A percentile compares a stretch with the other conserved stretches of the same genome.
These are phyloP conservation scores for Geosmithia morbida DNA, from an alignment of 2,329 filamentous ascomycete genomes.

Conservation along the genomic window DNA sequence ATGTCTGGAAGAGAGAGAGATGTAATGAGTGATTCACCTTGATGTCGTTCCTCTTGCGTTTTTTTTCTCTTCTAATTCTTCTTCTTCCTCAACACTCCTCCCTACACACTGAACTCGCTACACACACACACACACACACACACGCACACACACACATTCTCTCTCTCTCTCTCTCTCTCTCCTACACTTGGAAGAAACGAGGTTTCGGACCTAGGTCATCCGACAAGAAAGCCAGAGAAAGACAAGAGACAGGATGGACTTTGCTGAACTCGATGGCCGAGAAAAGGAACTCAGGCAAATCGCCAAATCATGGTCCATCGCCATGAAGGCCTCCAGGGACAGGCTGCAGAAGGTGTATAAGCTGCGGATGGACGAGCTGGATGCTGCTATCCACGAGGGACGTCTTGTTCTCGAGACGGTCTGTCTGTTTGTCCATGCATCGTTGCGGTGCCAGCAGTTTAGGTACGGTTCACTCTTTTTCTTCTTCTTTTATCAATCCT, in stretches of 20 bases:
- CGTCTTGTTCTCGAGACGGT: constrained; percentile 21
- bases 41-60: too few species aligned
- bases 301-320: constrained; percentile 21
- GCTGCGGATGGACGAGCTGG: constrained; percentile 16
- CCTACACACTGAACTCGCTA: too few species aligned
- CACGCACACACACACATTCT: too few species aligned
- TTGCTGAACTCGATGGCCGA: constrained; percentile 1
- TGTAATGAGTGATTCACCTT: too few species aligned
- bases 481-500: neutral
- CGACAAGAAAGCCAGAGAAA: too few species aligned
- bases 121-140: too few species aligned
- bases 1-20: too few species aligned
- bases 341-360: constrained; percentile 16
- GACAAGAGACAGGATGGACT: neutral
- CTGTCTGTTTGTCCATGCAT: constrained; percentile 23
- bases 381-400: constrained; percentile 16
- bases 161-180: too few species aligned
- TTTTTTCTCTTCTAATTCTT: neutral
- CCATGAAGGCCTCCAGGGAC: constrained; percentile 19
- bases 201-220: too few species aligned
- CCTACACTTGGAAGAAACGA: neutral
- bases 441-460: constrained; percentile 21
- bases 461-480: constrained; percentile 9
- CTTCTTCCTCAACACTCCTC: too few species aligned
- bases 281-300: constrained; percentile 18